A percentile compares a stretch with the other conserved stretches of the same genome.
These are phyloP conservation scores for Trypanosoma boissoni DNA, from an alignment of 208 protist genomes.

Conservation along the genomic window DNA sequence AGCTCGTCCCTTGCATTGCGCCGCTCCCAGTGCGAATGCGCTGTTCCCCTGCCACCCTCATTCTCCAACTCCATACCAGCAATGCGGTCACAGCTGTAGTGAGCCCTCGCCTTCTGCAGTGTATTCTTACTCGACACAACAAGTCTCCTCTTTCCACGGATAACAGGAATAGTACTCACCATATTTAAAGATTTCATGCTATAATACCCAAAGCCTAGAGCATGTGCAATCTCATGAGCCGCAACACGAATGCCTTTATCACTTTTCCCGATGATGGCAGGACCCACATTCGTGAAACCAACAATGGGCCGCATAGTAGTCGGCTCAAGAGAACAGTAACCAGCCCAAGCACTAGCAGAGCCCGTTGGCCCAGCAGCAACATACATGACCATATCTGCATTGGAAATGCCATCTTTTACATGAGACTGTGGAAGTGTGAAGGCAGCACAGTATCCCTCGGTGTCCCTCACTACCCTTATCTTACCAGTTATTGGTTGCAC, in stretches of 20 bases:
- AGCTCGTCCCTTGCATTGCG: constrained; percentile 73
- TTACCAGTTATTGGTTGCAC: neutral
- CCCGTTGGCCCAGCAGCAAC: constrained; percentile 29
- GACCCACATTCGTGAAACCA: constrained; percentile 46
- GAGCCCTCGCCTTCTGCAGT: constrained; percentile 23
- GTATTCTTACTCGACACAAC: constrained; percentile 37
- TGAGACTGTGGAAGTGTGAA: constrained; percentile 42
- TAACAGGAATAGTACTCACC: neutral
- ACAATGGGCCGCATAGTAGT: constrained; percentile 25
- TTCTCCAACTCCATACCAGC: constrained; percentile 67
- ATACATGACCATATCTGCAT: constrained; percentile 45
- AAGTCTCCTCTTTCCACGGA: constrained; percentile 34
- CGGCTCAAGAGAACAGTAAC: constrained; percentile 20
- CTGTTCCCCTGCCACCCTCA: constrained; percentile 37
- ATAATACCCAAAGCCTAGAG: constrained; percentile 38
- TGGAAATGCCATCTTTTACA: constrained; percentile 27
- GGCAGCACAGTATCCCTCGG: constrained; percentile 13
- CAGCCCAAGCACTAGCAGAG: constrained; percentile 37
- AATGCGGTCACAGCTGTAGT: constrained; percentile 59
- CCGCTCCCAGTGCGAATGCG: constrained; percentile 83
- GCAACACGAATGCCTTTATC: constrained; percentile 21
- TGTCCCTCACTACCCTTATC: neutral
- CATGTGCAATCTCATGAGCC: constrained; percentile 78
- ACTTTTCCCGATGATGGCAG: constrained; percentile 24
- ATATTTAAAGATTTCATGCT: constrained; percentile 2